These are phyloP conservation scores for Aspergillus hiratsukae DNA, from an alignment of 2,329 filamentous ascomycete species.

Conservation along the genomic window DNA sequence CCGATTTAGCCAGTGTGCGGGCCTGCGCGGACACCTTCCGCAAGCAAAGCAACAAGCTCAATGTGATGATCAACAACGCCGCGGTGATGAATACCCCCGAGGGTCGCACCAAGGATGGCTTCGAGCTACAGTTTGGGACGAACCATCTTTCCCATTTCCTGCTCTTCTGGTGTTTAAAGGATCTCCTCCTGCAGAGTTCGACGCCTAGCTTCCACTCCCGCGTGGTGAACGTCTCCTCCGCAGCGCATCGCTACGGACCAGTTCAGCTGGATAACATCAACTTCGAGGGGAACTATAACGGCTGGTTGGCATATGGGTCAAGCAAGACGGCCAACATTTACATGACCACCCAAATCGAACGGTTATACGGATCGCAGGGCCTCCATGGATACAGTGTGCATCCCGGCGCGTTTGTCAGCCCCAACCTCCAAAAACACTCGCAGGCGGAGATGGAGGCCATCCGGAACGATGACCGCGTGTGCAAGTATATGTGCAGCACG, in stretches of 20 bases:
- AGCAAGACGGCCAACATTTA: conserved; percentile 51
- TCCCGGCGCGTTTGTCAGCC: conserved; percentile 35
- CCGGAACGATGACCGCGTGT: background rate
- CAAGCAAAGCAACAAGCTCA: conserved; percentile 9
- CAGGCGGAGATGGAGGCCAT: background rate
- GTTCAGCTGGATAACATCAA: conserved; percentile 39
- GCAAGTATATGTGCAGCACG: background rate
- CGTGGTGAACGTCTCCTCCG: conserved; percentile 45
- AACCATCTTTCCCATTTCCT: conserved; percentile 54
- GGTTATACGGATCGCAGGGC: conserved; percentile 42
- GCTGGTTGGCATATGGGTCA: conserved; percentile 43
- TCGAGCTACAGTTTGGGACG: conserved; percentile 50
- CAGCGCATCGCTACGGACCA: conserved; percentile 36
- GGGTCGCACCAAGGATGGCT: conserved; percentile 35
- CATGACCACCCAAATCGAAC: conserved; percentile 50
- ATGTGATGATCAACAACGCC: conserved; percentile 40
- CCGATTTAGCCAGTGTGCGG: conserved; percentile 12
- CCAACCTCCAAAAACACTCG: background rate
- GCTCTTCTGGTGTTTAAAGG: conserved; percentile 48
- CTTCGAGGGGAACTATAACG: conserved; percentile 32
- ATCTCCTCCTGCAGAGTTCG: conserved; percentile 10
- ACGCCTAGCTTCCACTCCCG: conserved; percentile 42
- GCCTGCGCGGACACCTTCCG: conserved; percentile 8
- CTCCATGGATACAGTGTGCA: conserved; percentile 45
- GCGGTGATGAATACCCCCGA: conserved; percentile 37